Base-by-base conservation (phyloP, 306 rosid genomes). In the Quillaja saponaria region DNA sequence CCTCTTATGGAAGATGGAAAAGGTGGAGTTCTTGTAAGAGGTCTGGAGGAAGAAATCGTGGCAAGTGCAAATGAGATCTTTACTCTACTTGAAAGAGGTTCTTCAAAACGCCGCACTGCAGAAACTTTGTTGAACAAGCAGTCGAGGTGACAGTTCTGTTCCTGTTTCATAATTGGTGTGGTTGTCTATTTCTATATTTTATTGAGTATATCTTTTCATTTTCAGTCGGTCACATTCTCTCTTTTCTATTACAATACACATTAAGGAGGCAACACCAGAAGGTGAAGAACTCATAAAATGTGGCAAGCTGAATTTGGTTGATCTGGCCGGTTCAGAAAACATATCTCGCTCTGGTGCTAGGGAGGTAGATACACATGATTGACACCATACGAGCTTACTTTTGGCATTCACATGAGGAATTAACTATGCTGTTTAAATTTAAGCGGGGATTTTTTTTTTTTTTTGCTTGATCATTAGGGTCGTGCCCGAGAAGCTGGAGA, bases 401-500 rank as follows among this genome's bases (percentile, higher is more conserved):
- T 45, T 71, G 60, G 21, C 47, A 45, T 28, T 41, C 48, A 21
- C 28, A 7, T 13, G 19, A 16, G 61, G 28, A 48, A 37, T 56
- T 41, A 13, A 49, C 5, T 0, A 20, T n/a, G n/a, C n/a, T n/a
- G n/a, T n/a, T n/a, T n/a, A n/a, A n/a, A n/a, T 5, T 20, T 48
- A 4, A 15, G 15, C 53, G 31, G 16, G 34, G 41, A 55, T 47
- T 76, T 34, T 10, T 70, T 19, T 49, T 68, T 13, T 44, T 54
- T 65, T 15, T 56, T 51, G 3, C 15, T 59, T 52, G 31, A 41
- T 61, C 12, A 20, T 33, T 28, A 94, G 99, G 99, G 97, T 16
- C 96, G 97, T 48, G 99, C 99, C 40, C 82, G 99, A 68, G 99
- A 94, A 75, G 99, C 99, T 8, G 99, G 97, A 34, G 99, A 94